These are phyloP conservation scores for Adiantum capillusveneris DNA, from an alignment of 75 land plant genomes.

Conservation along the genomic window DNA sequence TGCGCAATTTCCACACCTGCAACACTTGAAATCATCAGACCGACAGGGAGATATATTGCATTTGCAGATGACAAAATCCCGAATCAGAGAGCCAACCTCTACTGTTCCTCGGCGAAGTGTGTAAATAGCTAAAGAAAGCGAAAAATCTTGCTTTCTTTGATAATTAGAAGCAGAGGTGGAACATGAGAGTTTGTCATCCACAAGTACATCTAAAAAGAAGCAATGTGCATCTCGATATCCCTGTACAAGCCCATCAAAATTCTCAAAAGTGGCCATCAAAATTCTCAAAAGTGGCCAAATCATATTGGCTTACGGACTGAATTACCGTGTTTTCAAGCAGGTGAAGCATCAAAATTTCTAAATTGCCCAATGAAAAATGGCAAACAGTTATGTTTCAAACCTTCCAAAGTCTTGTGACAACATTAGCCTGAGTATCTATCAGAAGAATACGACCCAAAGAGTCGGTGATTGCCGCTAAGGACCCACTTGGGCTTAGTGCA, in stretches of 20 bases:
- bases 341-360: too few relatives aligned
- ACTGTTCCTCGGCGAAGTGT: slow-evolving; percentile 32
- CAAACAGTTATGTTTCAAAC: too few relatives aligned
- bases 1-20: slow-evolving; percentile 73
- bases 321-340: too few relatives aligned
- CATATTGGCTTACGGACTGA: too few relatives aligned
- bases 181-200: neutral
- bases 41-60: neutral
- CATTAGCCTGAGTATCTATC: slow-evolving; percentile 26
- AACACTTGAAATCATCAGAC: neutral
- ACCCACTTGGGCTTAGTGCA: slow-evolving; percentile 28
- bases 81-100: slow-evolving; percentile 11
- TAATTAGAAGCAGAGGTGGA: neutral
- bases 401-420: slow-evolving; percentile 39
- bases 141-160: slow-evolving; percentile 14
- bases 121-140: slow-evolving; percentile 25
- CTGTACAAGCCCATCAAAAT: slow-evolving; percentile 15
- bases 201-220: slow-evolving; percentile 29
- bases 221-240: slow-evolving; percentile 42
- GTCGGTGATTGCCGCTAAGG: slow-evolving; percentile 33
- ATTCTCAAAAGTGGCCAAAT: too few relatives aligned
- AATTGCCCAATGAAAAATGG: too few relatives aligned
- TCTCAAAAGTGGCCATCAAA: too few relatives aligned
- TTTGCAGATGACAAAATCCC: neutral
- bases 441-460: slow-evolving; percentile 30